These are phyloP conservation scores for Tanacetum coccineum DNA, from an alignment of 129 eudicot genomes.

Conservation along the genomic window DNA sequence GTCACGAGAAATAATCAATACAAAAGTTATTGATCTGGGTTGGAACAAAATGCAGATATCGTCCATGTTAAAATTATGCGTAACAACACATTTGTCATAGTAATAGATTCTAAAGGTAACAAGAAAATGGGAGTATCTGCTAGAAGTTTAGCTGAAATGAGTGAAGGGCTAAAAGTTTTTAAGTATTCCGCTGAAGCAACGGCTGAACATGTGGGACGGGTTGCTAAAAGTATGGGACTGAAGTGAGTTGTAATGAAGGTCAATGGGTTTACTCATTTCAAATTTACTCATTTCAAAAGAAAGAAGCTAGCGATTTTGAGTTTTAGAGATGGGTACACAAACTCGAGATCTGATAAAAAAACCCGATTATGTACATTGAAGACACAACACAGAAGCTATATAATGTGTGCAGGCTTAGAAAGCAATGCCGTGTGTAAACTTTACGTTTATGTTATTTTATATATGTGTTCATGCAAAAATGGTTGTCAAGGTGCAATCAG, in stretches of 20 bases:
- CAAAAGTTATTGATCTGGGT: conserved; percentile 1
- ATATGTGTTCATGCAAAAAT: not conserved
- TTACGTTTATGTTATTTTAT: not conserved
- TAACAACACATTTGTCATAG: conserved; percentile 63
- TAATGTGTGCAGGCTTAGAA: conserved; percentile 80
- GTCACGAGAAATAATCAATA: conserved; percentile 24
- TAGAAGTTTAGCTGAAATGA: conserved; percentile 49
- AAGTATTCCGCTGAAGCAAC: conserved; percentile 74
- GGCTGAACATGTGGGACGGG: conserved; percentile 79
- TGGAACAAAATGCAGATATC: conserved; percentile 62
- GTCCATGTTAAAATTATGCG: conserved; percentile 70
- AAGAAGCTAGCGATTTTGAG: conserved; percentile 71
- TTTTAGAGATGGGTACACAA: conserved; percentile 75
- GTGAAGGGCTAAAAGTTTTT: conserved; percentile 54
- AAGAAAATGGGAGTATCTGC: conserved; percentile 57
- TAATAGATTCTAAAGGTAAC: conserved; percentile 77
- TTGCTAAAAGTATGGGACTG: conserved; percentile 49
- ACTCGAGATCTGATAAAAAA: conserved; percentile 52
- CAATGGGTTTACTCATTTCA: conserved; percentile 67
- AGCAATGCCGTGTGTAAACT: conserved; percentile 54
- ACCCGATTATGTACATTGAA: conserved; percentile 72
- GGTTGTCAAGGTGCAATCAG: not conserved
- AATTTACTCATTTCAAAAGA: conserved; percentile 64
- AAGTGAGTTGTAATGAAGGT: conserved; percentile 78
- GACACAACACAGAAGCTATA: conserved; percentile 82